Conservation (phyloP, 2,329 filamentous ascomycete genomes). For the Penicillium crustosum region DNA sequence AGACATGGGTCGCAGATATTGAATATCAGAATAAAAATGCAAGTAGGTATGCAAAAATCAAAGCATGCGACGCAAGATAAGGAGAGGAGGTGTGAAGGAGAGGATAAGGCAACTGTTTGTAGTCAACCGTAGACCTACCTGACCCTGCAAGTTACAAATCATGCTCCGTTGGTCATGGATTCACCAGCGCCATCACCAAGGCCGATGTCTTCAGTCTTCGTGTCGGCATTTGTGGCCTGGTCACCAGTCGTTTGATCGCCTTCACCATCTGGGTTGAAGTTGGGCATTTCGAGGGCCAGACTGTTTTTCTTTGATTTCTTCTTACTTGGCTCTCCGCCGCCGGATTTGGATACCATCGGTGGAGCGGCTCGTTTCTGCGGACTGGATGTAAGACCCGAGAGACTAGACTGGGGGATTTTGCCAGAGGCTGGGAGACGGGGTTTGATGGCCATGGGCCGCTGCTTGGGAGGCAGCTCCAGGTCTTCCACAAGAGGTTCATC, state of each 20-base stretch:
- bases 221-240: constrained; percentile 19
- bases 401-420: constrained; percentile 42
- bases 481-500: constrained; percentile 87
- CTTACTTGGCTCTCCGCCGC: constrained; percentile 40
- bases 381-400: constrained; percentile 34
- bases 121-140: constrained; percentile 16
- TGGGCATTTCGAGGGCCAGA: constrained; percentile 28
- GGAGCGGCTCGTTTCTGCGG: constrained; percentile 44
- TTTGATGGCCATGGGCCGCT: constrained; percentile 57
- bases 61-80: background rate
- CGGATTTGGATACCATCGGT: constrained; percentile 29
- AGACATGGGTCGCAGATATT: background rate
- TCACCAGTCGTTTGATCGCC: constrained; percentile 28
- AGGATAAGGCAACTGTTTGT: constrained; percentile 25
- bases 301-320: constrained; percentile 46
- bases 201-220: constrained; percentile 18
- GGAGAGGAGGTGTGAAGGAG: background rate
- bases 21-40: background rate
- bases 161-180: constrained; percentile 6
- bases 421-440: constrained; percentile 48
- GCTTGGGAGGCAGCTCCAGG: constrained; percentile 90
- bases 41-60: background rate
- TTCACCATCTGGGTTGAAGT: constrained; percentile 25
- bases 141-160: constrained; percentile 31
- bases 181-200: constrained; percentile 35